Percentiles rank a stretch among this genome's conserved stretches.
These are phyloP conservation scores for Psilocybe sp. DNA, from an alignment of 768 basidiomycete genomes.

Conservation along the genomic window DNA sequence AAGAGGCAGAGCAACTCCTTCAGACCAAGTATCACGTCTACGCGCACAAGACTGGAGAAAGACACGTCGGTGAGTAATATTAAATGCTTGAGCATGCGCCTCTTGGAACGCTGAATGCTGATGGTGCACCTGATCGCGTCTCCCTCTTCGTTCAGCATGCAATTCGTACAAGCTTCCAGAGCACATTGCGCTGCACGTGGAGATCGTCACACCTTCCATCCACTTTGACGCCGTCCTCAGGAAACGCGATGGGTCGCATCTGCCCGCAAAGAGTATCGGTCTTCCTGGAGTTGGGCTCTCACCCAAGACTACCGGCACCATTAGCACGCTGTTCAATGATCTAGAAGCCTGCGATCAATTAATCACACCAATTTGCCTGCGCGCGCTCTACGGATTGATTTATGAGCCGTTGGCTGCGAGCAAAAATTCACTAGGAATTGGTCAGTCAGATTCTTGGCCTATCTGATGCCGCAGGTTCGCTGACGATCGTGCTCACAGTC, in stretches of 20 bases:
- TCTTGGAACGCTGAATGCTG: not conserved
- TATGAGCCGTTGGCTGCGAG: slow-evolving; percentile 25
- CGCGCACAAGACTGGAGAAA: slow-evolving; percentile 29
- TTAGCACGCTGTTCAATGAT: slow-evolving; percentile 15
- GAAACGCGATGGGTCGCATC: slow-evolving; percentile 17
- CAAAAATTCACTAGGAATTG: slow-evolving; percentile 37
- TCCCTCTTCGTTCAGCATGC: slow-evolving; percentile 22
- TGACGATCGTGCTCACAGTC: slow-evolving; percentile 22
- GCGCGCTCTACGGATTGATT: slow-evolving; percentile 34
- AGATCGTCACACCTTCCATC: slow-evolving; percentile 34
- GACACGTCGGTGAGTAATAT: slow-evolving; percentile 33
- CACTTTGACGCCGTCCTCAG: slow-evolving; percentile 31
- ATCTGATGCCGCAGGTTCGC: not conserved
- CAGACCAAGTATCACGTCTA: slow-evolving; percentile 44
- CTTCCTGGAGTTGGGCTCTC: slow-evolving; percentile 21
- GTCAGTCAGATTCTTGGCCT: slow-evolving; percentile 12
- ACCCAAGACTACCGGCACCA: slow-evolving; percentile 21
- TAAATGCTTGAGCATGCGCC: not conserved
- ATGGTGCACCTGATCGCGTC: not conserved
- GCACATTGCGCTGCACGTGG: slow-evolving; percentile 35
- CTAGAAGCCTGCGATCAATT: slow-evolving; percentile 27
- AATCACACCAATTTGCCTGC: slow-evolving; percentile 36
- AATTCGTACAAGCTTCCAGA: slow-evolving; percentile 31
- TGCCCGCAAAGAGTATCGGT: slow-evolving; percentile 15
- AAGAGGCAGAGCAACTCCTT: slow-evolving; percentile 39